Percentiles rank a stretch among this genome's conserved stretches.
Conservation (phyloP, 2,329 filamentous ascomycete genomes). For the Pseudogymnoascus sp. region DNA sequence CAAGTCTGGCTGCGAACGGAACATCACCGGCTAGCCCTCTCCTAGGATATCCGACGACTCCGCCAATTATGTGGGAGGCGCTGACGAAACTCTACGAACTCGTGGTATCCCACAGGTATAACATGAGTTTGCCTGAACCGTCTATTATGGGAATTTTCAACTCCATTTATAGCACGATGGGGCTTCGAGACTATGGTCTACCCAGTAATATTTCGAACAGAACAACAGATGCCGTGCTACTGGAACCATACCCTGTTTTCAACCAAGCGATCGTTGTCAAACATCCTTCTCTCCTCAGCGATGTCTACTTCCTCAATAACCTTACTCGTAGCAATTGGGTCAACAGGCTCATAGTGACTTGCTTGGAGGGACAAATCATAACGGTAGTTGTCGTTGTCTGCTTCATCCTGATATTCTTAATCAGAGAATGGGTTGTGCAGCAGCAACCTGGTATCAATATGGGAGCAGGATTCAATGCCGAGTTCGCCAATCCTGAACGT, state of each 20-base stretch:
- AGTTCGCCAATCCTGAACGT: conserved; percentile 46
- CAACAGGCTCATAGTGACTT: conserved; percentile 73
- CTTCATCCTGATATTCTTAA: conserved; percentile 95
- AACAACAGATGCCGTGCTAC: background rate
- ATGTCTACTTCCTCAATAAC: conserved; percentile 49
- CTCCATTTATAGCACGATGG: background rate
- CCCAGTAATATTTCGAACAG: background rate
- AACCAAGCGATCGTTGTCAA: background rate
- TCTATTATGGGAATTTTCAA: background rate
- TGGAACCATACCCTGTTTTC: conserved; percentile 1
- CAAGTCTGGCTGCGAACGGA: conserved; percentile 22
- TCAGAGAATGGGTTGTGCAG: conserved; percentile 95
- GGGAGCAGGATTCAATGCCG: conserved; percentile 48
- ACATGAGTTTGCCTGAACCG: background rate
- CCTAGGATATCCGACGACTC: conserved; percentile 29
- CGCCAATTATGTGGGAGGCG: conserved; percentile 23
- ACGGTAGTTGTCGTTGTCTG: conserved; percentile 84
- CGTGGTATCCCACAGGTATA: background rate
- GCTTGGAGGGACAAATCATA: conserved; percentile 88
- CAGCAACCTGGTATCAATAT: conserved; percentile 91
- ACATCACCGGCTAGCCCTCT: conserved; percentile 25
- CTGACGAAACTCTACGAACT: background rate
- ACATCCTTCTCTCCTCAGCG: conserved; percentile 46
- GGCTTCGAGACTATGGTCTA: background rate
- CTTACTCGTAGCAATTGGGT: conserved; percentile 62